Conservation (phyloP, 768 basidiomycete genomes). For the Rhizopogon vesiculosus region DNA sequence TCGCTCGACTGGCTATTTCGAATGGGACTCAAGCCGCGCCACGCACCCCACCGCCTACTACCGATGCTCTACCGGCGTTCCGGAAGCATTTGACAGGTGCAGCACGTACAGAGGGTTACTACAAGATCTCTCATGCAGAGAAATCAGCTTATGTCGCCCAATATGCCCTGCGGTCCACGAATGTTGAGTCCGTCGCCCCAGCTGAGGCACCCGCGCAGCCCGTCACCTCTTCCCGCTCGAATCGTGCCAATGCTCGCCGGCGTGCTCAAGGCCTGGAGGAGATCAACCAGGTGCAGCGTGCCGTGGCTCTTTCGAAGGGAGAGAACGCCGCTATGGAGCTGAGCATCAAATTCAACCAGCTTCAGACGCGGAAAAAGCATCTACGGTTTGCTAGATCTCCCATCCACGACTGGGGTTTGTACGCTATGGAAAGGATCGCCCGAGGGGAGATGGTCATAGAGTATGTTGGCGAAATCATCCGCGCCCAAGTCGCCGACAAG, state of each 20-base stretch:
- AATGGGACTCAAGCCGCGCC: constrained; percentile 18
- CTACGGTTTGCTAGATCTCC: constrained; percentile 91
- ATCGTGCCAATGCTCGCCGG: constrained; percentile 87
- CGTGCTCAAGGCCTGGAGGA: constrained; percentile 92
- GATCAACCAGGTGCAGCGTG: constrained; percentile 86
- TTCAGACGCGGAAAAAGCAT: constrained; percentile 97
- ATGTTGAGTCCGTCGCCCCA: constrained; percentile 36
- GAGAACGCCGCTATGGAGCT: constrained; percentile 68
- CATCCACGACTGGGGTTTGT: constrained; percentile 98
- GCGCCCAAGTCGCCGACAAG: constrained; percentile 93
- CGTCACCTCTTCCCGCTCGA: constrained; percentile 77
- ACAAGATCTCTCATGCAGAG: constrained; percentile 89
- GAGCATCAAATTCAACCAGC: constrained; percentile 96
- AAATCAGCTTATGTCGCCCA: constrained; percentile 92
- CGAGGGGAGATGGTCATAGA: constrained; percentile 99
- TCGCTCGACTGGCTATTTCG: constrained; percentile 40
- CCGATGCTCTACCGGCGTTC: constrained; percentile 46
- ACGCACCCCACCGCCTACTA: constrained; percentile 25
- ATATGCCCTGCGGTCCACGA: constrained; percentile 61
- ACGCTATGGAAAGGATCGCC: constrained; percentile 94
- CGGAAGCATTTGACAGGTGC: constrained; percentile 81
- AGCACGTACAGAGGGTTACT: constrained; percentile 91
- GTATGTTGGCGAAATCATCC: constrained; percentile 96
- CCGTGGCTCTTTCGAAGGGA: constrained; percentile 69
- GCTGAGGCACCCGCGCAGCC: constrained; percentile 42